Base-by-base conservation (phyloP, 306 rosid genomes). In the Leucaena leucocephala region DNA sequence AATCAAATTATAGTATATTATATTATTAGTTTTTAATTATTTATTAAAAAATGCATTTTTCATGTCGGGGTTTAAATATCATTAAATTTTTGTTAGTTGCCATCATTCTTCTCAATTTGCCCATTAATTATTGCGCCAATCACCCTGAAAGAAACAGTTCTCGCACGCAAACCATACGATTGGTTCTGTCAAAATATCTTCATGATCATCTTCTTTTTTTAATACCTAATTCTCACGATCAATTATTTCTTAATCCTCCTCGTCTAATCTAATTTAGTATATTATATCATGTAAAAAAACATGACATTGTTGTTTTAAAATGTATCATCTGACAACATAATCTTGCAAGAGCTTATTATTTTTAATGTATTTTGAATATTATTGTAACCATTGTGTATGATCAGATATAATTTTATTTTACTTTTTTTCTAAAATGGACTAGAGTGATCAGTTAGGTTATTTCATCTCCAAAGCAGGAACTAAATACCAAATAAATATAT, bases 161-260 rank as follows among this genome's bases (percentile, higher is more conserved):
- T 27, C 27, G 0, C 67, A 81, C 77, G 81, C 67, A 48, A 75
- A 44, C 49, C 22, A 16, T 54, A 16, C 8, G 65, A 61, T 69
- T 69, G 68, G 49, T 54, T 52, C 27, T 54, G 44, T 21, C 10
- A 67, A 83, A 67, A 62, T 50, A 50, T 50, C 57, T 48, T 48
- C 6, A 13, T 12, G 3, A 34, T 59, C 45, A 48, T 22, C 16
- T 7, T 73, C 82, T 81, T 50, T 84, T 27, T 73, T 21, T 19
- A 14, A 45, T 33, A 12, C 63, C 34, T 57, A 19, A 57, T 4
- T 7, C 14, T 13, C 13, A 8, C 63, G 35, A 3, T 21, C 4
- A 57, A 19, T 57, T 57, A 57, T 15, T 43, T 15, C 15, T 55
- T 3, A 55, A 55, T 17, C 34, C 2, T n/a, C 33, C 2, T 49